These are phyloP conservation scores for Tylopilus orsonianus DNA, from an alignment of 1,284 basidiomycete genomes.

Conservation along the genomic window DNA sequence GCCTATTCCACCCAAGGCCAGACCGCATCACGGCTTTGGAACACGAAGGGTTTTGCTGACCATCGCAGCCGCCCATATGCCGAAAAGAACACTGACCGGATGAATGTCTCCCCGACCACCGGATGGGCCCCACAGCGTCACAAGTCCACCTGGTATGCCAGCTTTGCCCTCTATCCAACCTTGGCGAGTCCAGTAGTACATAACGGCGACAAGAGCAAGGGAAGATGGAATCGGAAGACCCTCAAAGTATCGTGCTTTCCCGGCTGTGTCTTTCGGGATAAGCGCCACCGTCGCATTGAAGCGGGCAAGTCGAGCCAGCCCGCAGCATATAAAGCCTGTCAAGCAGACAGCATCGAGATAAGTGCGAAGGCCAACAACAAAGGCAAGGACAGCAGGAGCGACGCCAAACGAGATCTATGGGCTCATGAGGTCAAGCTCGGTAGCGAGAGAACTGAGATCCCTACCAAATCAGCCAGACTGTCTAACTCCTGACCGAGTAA, in stretches of 20 bases:
- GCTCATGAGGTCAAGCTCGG: slow-evolving; percentile 7
- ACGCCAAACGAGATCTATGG: slow-evolving; percentile 95
- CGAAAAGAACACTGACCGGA: slow-evolving; percentile 70
- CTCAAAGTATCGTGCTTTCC: slow-evolving; percentile 96
- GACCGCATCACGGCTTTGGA: slow-evolving; percentile 59
- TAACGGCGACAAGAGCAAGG: slow-evolving; percentile 75
- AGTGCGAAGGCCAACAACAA: slow-evolving; percentile 86
- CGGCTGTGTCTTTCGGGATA: slow-evolving; percentile 83
- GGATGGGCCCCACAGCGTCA: slow-evolving; percentile 68
- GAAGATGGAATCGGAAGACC: slow-evolving; percentile 96
- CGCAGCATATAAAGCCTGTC: slow-evolving; percentile 92
- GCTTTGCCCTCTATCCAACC: slow-evolving; percentile 81
- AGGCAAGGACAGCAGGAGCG: slow-evolving; percentile 91
- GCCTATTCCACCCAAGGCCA: neutral
- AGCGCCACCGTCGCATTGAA: slow-evolving; percentile 99
- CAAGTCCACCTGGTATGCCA: slow-evolving; percentile 74
- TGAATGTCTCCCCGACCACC: slow-evolving; percentile 84
- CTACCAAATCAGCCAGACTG: slow-evolving; percentile 90
- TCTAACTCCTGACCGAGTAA: slow-evolving; percentile 99
- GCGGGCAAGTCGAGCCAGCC: slow-evolving; percentile 92
- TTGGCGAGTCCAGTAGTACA: slow-evolving; percentile 81
- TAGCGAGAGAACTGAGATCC: slow-evolving; percentile 27
- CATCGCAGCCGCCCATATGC: slow-evolving; percentile 88
- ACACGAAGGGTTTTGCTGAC: slow-evolving; percentile 91
- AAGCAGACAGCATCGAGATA: slow-evolving; percentile 87